Base-by-base conservation (phyloP, 306 rosid species). In the Fragaria ananassa region DNA sequence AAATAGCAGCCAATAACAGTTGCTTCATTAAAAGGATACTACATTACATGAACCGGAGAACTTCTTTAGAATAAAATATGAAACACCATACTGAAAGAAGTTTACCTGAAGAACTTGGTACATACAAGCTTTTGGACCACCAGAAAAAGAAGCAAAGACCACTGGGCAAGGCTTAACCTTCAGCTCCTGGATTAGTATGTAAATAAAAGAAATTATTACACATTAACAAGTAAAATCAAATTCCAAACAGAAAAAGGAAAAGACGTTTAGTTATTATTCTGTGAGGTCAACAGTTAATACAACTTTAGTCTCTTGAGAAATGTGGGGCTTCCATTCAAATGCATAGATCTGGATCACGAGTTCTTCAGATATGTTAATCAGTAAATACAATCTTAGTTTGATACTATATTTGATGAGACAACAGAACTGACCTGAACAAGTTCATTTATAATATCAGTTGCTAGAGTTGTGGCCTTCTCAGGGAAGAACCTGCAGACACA, bases 61-160 rank as follows among this genome's bases (percentile, higher is more conserved):
- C 23, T 65, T 49, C 64, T 67, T 21, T 15, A 10, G 13, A 62
- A 44, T 21, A 63, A n/a, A 42, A 44, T 46, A 35, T 31, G 27
- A 9, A 78, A 19, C 10, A 37, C 62, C 27, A 14, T 68, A 12
- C 41, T 29, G 12, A 23, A 35, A 86, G 83, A 21, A 73, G 44
- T 80, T 80, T 82, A 95, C 99, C 99, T 89, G 96, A 80, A 95
- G 91, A 86, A 92, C 83, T 84, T 88, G 88, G 70, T 76, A 73
- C 98, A 95, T 89, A 77, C 96, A 95, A 73, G 97, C 85, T 87
- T 86, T 90, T 56, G 98, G 83, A 80, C 97, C 98, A 17, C 98
- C 98, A 42, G 97, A 92, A 81, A 95, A 92, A 47, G 98, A 92
- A 15, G 91, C 92, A 56, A 95, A 88, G 29, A 95, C 96, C 75